Evolutionary conservation across 2,329 filamentous ascomycete species (phyloP).

Genomic region (Tolypocladium pustulatum): DNA sequence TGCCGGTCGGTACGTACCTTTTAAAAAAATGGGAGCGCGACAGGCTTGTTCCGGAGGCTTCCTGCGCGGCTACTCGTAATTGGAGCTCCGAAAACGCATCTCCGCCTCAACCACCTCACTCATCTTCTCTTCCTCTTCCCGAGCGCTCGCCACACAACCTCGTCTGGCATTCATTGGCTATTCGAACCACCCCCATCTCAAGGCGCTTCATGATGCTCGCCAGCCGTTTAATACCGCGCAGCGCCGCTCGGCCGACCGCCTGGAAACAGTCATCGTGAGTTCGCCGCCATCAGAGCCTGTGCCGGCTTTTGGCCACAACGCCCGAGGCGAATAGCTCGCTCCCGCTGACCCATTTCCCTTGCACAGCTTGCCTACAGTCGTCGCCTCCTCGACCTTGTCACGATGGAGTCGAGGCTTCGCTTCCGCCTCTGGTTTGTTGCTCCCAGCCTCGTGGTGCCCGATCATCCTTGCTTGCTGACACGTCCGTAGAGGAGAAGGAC

Average conservation of each 20-base stretch:
- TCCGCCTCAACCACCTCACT: background rate
- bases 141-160: background rate
- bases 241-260: slow-evolving; percentile 41
- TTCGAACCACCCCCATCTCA: slow-evolving; percentile 9
- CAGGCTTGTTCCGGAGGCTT: background rate
- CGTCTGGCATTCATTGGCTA: slow-evolving; percentile 14
- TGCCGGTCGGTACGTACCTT: background rate
- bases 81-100: slow-evolving; percentile 7
- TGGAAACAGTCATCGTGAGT: slow-evolving; percentile 45
- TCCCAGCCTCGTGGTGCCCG: background rate
- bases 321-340: background rate
- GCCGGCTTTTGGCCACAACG: background rate
- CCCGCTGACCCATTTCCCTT: slow-evolving; percentile 2
- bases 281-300: background rate
- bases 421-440: slow-evolving; percentile 41
- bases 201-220: slow-evolving; percentile 42
- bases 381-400: slow-evolving; percentile 32
- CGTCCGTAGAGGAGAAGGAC: slow-evolving; percentile 73
- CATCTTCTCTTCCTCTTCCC: slow-evolving; percentile 3
- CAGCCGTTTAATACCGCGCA: slow-evolving; percentile 49
- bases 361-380: slow-evolving; percentile 38
- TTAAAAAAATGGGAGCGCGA: background rate
- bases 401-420: slow-evolving; percentile 51
- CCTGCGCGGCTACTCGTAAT: background rate
- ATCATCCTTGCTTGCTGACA: slow-evolving; percentile 24